These are phyloP conservation scores for Quercus suber DNA, from an alignment of 306 rosid species.

Conservation along the genomic window DNA sequence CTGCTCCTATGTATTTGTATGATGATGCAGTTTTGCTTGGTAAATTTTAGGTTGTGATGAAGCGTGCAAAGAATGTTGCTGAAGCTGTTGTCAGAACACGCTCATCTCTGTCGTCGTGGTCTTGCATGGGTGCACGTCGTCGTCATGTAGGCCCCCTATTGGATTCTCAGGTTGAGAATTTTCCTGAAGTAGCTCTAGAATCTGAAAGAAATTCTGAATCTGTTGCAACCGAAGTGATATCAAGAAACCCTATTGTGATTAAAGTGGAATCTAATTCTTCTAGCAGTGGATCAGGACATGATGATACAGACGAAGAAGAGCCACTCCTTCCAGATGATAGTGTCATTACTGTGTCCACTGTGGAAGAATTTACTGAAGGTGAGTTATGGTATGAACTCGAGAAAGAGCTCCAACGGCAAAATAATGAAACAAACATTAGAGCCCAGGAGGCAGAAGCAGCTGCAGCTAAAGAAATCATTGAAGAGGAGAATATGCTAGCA, in stretches of 20 bases:
- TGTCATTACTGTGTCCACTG: constrained; percentile 36
- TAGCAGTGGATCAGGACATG: constrained; percentile 56
- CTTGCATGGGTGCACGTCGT: constrained; percentile 94
- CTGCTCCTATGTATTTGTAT: neutral
- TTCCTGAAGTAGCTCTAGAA: constrained; percentile 39
- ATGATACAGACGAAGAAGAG: constrained; percentile 78
- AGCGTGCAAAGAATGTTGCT: constrained; percentile 93
- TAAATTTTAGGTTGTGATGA: constrained; percentile 69
- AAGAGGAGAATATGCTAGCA: constrained; percentile 62
- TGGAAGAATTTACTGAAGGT: constrained; percentile 64
- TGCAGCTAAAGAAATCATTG: constrained; percentile 70
- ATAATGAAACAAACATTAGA: constrained; percentile 27
- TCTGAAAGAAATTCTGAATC: constrained; percentile 42
- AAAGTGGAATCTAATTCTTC: constrained; percentile 43
- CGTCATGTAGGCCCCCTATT: constrained; percentile 51
- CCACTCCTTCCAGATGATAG: constrained; percentile 43
- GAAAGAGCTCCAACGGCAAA: constrained; percentile 79
- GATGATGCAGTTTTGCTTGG: constrained; percentile 21
- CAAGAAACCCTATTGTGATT: constrained; percentile 23
- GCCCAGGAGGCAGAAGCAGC: constrained; percentile 74
- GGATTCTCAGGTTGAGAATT: constrained; percentile 39
- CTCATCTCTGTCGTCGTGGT: constrained; percentile 86
- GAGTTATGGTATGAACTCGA: constrained; percentile 83
- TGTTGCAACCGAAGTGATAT: constrained; percentile 27
- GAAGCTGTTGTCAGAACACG: constrained; percentile 91